A percentile compares a stretch with the other conserved stretches of the same genome.
Conservation (phyloP, 73 alveolate species). For the Tetrahymena malaccensis region DNA sequence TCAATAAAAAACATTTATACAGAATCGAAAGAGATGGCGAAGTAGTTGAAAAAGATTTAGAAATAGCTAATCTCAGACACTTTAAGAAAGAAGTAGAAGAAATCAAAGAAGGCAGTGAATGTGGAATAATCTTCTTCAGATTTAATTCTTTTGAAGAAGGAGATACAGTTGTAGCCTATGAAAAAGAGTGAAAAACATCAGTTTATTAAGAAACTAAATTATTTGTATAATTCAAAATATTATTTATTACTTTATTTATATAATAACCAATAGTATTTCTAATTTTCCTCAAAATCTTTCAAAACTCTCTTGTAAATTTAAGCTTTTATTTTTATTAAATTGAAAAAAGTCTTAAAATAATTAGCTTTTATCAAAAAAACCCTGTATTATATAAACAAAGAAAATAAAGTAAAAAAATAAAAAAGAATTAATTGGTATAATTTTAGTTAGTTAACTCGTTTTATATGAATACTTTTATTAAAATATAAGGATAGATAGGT, state of each 20-base stretch:
- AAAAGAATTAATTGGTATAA: too few relatives aligned
- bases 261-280: too few relatives aligned
- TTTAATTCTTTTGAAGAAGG: background rate
- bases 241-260: background rate
- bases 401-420: too few relatives aligned
- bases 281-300: too few relatives aligned
- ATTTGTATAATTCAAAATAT: background rate
- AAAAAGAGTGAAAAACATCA: background rate
- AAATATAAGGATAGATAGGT: too few relatives aligned
- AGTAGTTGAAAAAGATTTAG: slow-evolving; percentile 42
- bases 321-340: too few relatives aligned
- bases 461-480: too few relatives aligned
- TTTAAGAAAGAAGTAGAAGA: slow-evolving; percentile 50
- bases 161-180: background rate
- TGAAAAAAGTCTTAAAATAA: background rate
- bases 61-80: slow-evolving; percentile 50
- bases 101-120: slow-evolving; percentile 65
- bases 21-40: slow-evolving; percentile 58
- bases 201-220: background rate
- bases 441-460: too few relatives aligned
- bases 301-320: too few relatives aligned
- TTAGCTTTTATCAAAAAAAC: too few relatives aligned
- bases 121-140: slow-evolving; percentile 49
- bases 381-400: too few relatives aligned
- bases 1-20: slow-evolving; percentile 35